These are phyloP conservation scores for Stemphylium lycopersici DNA, from an alignment of 2,329 filamentous ascomycete species.

Conservation along the genomic window DNA sequence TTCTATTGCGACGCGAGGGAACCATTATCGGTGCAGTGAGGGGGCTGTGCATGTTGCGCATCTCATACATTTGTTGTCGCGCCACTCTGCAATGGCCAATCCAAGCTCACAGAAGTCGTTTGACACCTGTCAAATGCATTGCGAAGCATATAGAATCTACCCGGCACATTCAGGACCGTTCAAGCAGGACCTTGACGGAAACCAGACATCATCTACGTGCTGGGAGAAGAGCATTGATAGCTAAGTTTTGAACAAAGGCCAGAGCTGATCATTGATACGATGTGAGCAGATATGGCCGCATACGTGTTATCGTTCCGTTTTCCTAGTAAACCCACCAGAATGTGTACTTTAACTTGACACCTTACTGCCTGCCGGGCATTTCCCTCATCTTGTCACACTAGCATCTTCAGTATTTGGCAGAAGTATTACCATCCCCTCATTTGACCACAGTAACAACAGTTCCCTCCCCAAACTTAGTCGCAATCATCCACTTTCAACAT, in stretches of 20 bases:
- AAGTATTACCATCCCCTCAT: neutral
- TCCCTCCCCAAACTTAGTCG: neutral
- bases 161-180: conserved; percentile 24
- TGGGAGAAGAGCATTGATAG: conserved; percentile 39
- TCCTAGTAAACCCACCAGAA: neutral
- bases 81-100: conserved; percentile 29
- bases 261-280: conserved; percentile 30
- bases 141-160: conserved; percentile 13
- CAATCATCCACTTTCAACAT: conserved; percentile 11
- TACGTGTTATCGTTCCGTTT: conserved; percentile 6
- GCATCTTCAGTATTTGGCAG: neutral
- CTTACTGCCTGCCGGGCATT: neutral
- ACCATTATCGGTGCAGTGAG: conserved; percentile 12
- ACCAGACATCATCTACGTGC: conserved; percentile 28
- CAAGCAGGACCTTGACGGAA: conserved; percentile 27
- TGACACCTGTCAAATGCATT: conserved; percentile 31
- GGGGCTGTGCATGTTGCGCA: conserved; percentile 38
- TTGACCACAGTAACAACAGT: too few species aligned
- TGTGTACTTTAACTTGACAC: neutral
- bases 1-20: conserved; percentile 25
- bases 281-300: conserved; percentile 29
- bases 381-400: neutral
- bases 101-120: conserved; percentile 11
- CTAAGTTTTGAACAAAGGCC: conserved; percentile 11
- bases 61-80: conserved; percentile 42